Evolutionary conservation across 148 eudicot species (phyloP), one percentile per base, ranked within the genome.

Genomic region (Arctostaphylos glauca): DNA sequence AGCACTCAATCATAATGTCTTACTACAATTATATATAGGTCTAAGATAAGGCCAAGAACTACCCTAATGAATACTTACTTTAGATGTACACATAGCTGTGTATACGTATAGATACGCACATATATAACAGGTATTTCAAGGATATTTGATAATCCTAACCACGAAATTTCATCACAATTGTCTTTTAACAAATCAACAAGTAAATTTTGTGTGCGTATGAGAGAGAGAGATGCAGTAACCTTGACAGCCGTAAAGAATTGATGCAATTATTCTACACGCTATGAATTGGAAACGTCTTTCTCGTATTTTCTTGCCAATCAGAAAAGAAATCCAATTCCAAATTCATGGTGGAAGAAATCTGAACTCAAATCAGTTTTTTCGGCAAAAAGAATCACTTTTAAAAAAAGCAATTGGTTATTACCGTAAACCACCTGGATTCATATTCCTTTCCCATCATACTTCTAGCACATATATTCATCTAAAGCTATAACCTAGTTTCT

Each of bases 1-100:
- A 84, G 82, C 85, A 70, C 77, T 84, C 78, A 56, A 55, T 31
- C 49, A 67, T 80, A 1, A 52, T 80, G 54, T 48, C 76, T 18
- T 16, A 5, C 19, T 50, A 38, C 25, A 58, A 80, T 38, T 68
- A 67, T 38, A 41, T 14, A 80, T 19, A 16, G 46, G 8, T 60
- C 3, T 31, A 31, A 31, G 38, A 31, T 31, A 1, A 31, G 38
- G 48, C 8, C 71, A 66, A 0, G 14, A 66, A 12, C 5, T 12
- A 10, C 46, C 31, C 19, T 77, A 77, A 77, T 54, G 7, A 23
- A 15, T n/a, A 6, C 53, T 2, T 23, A 23, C 25, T 23, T 50
- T 75, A 74, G 53, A 75, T 16, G 38, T 31, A 31, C 38, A 31
- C 38, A 31, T 31, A 31, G 38, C 38, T 31, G 38, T 31, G 38